Base-by-base conservation (phyloP, 2,329 filamentous ascomycete species). In the Fusarium sp. region DNA sequence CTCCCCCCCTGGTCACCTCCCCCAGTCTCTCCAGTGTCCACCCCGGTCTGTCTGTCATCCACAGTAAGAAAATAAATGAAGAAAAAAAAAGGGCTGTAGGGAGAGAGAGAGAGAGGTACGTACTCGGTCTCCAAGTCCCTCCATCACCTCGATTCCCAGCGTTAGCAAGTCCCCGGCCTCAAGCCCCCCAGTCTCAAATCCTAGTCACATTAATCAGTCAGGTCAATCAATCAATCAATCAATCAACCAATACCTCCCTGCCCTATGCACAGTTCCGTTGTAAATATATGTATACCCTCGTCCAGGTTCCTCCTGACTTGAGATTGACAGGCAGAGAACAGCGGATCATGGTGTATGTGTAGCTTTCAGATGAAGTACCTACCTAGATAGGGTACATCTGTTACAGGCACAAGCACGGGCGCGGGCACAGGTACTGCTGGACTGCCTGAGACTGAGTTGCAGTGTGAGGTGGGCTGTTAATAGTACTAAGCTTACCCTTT, bases 11-110 rank as follows among this genome's bases (percentile, higher is more conserved):
- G 31, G 43, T 42, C 50, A n/a, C 61, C 42, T 63, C 45, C 65
- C 63, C 65, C 61, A 63, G 61, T 62, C 57, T 67, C 61, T 61
- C 65, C 65, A 68, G 65, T 67, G 53, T 46, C 49, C 49, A 65
- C 65, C 61, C 65, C 62, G 59, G 65, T 61, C 65, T 58, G 38
- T 43, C 53, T 63, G 49, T 50, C 37, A 46, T 63, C 49, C 60
- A 62, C 59, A 59, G 54, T 43, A 53, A 63, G 55, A 63, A 63
- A 59, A 43, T 59, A 23, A 45, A 48, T 32, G 52, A 51, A 49
- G 43, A 63, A 53, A 44, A 48, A 45, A n/a, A n/a, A n/a, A n/a
- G n/a, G n/a, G n/a, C 44, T 52, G 46, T 43, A 55, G 31, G 35
- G 33, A 49, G 36, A 32, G 9, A 29, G 21, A 23, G 29, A 11